Base-by-base conservation (phyloP, 805 yeast species). In the Suhomyces kilbournensis region DNA sequence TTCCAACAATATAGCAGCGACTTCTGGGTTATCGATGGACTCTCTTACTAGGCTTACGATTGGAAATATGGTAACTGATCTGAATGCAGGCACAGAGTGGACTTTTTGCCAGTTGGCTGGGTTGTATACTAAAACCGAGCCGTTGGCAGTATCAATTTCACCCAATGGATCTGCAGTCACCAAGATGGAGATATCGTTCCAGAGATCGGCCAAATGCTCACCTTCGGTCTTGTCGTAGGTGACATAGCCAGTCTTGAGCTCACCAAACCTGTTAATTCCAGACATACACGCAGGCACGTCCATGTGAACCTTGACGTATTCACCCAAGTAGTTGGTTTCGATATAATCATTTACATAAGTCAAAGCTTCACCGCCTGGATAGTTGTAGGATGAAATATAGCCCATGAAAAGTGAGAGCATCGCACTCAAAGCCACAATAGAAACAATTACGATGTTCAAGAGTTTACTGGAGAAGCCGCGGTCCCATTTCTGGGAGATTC, bases 321-420 rank as follows among this genome's bases (percentile, higher is more conserved):
- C 60, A 3, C 65, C 54, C 35, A 55, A 54, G 26, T 54, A 49
- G 43, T 58, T 49, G 3, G 55, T 23, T 7, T 70, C 48, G 23
- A 80, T 60, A 42, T 72, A 64, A 8, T 72, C 59, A 60, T 90
- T 87, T 53, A 88, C 76, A 20, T 62, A 61, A 14, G 63, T 54
- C 32, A 91, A 69, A 0, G 97, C 96, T 1, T 69, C 76, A 0
- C 97, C 97, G 10, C 97, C 97, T 2, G 97, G 96, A 64, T 93
- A 93, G 66, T 93, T 93, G 66, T 73, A 72, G 47, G 86, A 77
- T 0, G 97, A 90, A 4, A 83, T 75, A 46, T 76, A 78, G 0
- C 85, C 80, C 76, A 84, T 84, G 9, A 76, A 62, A 1, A 78
- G 43, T 0, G 92, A 80, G 3, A 75, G 47, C 0, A 68, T 48